These are phyloP conservation scores for Ophiognomonia clavigignenti-juglandacearum DNA, from an alignment of 2,329 filamentous ascomycete species.

Conservation along the genomic window DNA sequence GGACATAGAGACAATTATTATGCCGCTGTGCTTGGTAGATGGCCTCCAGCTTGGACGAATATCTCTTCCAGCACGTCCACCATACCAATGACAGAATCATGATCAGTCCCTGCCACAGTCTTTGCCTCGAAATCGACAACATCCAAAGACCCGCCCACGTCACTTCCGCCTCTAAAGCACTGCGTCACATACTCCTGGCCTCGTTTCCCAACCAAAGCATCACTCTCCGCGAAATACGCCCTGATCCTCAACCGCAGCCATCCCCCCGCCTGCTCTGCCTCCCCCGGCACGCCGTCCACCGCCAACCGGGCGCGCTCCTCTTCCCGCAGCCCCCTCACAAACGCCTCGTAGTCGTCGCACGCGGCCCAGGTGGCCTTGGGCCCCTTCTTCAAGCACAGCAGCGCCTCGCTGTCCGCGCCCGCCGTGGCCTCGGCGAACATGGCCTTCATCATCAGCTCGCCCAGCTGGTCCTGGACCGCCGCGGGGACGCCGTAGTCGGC, in stretches of 20 bases:
- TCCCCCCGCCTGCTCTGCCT: background rate
- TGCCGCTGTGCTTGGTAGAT: background rate
- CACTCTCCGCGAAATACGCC: conserved; percentile 9
- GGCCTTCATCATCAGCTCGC: background rate
- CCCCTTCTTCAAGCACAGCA: conserved; percentile 7
- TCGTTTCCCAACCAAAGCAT: conserved; percentile 8
- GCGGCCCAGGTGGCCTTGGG: conserved; percentile 7
- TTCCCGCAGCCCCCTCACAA: conserved; percentile 2
- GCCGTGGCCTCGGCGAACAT: conserved; percentile 7
- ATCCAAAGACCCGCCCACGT: background rate
- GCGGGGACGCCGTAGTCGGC: background rate
- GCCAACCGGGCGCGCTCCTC: no score
- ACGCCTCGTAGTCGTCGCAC: conserved; percentile 8
- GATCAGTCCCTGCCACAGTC: conserved; percentile 2
- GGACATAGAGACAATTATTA: no score
- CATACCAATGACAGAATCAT: background rate
- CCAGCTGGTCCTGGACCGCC: background rate
- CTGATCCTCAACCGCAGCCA: conserved; percentile 1
- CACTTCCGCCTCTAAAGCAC: conserved; percentile 3
- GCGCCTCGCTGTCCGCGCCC: conserved; percentile 12
- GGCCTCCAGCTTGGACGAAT: background rate
- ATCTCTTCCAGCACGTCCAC: conserved; percentile 3
- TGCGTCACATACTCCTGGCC: conserved; percentile 9
- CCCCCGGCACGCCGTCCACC: no score
- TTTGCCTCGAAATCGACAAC: background rate